A percentile compares a stretch with the other conserved stretches of the same genome.
Evolutionary conservation across 2,329 filamentous ascomycete genomes (phyloP).

Genomic region (Paecilomyces sp.): DNA sequence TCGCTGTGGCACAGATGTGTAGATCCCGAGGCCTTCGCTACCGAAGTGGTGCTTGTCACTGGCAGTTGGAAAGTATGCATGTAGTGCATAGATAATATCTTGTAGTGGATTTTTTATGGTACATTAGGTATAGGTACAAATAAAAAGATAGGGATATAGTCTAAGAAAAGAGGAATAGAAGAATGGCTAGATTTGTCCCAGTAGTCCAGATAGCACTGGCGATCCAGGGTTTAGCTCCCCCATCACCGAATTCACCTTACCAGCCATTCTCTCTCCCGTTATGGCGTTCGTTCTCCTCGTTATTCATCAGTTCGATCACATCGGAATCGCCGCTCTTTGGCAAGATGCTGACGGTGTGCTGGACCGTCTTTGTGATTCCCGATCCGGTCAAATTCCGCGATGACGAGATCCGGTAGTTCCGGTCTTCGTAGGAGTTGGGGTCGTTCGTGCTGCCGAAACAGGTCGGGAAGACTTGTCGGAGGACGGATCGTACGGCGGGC

Average conservation of each 20-base stretch:
- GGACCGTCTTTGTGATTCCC: not conserved
- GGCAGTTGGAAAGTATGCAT: not conserved
- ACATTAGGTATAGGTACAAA: not conserved
- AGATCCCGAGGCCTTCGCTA: not conserved
- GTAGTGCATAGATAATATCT: not conserved
- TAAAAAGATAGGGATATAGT: not conserved
- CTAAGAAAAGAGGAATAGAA: not conserved
- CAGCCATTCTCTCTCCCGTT: not conserved
- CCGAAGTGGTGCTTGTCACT: not conserved
- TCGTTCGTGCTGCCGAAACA: constrained; percentile 8
- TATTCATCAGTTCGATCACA: not conserved
- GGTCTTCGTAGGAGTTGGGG: not conserved
- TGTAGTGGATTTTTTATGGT: not conserved
- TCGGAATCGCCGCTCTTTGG: not conserved
- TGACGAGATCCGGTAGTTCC: constrained; percentile 6
- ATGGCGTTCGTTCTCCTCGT: not conserved
- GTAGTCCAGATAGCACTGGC: too few species aligned
- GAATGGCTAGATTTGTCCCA: not conserved
- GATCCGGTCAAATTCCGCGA: not conserved
- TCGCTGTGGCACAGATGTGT: not conserved
- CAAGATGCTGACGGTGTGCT: not conserved
- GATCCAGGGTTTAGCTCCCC: not conserved
- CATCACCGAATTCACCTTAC: not conserved
- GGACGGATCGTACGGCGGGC: constrained; percentile 19
- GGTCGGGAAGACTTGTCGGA: constrained; percentile 7